Percentiles rank a stretch among this genome's conserved stretches.
Conservation (phyloP, 1,284 basidiomycete genomes). For the Cutaneotrichosporon dermatis region DNA sequence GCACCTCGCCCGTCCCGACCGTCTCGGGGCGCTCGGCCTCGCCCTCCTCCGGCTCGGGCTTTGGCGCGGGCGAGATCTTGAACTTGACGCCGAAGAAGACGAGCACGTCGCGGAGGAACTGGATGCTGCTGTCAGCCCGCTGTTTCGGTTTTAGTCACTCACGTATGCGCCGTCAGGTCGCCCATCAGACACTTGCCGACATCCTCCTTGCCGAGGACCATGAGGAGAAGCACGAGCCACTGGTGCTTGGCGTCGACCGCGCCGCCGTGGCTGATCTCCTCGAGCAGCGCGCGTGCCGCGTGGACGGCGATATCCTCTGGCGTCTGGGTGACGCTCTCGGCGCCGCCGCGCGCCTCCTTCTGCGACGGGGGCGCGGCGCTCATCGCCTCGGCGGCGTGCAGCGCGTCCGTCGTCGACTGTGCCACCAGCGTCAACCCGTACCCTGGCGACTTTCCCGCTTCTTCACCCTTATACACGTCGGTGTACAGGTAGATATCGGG, state of each 20-base stretch:
- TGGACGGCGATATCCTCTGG: slow-evolving; percentile 87
- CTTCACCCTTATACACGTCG: slow-evolving; percentile 95
- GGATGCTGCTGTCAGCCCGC: slow-evolving; percentile 59
- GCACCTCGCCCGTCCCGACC: slow-evolving; percentile 33
- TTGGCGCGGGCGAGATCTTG: slow-evolving; percentile 49
- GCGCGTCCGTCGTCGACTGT: slow-evolving; percentile 83
- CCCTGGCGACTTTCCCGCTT: slow-evolving; percentile 92
- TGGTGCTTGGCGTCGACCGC: slow-evolving; percentile 91
- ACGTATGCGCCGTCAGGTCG: slow-evolving; percentile 75
- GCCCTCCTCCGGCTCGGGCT: slow-evolving; percentile 9
- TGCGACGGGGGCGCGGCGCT: slow-evolving; percentile 54
- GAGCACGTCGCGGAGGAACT: slow-evolving; percentile 80
- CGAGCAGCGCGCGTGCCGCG: slow-evolving; percentile 71
- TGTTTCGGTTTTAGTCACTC: slow-evolving; percentile 43
- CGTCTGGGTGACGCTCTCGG: slow-evolving; percentile 40
- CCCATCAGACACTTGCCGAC: slow-evolving; percentile 85
- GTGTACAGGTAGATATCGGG: slow-evolving; percentile 98
- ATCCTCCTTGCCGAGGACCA: slow-evolving; percentile 94
- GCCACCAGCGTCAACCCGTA: slow-evolving; percentile 88
- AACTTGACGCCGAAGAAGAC: slow-evolving; percentile 69
- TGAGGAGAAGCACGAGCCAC: slow-evolving; percentile 77
- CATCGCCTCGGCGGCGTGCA: slow-evolving; percentile 81
- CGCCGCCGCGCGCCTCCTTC: not conserved
- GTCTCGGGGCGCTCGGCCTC: slow-evolving; percentile 8
- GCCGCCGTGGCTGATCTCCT: slow-evolving; percentile 75